phyloP scores from a whole-genome alignment of 257 asterid genomes.

The Plantago major region DNA sequence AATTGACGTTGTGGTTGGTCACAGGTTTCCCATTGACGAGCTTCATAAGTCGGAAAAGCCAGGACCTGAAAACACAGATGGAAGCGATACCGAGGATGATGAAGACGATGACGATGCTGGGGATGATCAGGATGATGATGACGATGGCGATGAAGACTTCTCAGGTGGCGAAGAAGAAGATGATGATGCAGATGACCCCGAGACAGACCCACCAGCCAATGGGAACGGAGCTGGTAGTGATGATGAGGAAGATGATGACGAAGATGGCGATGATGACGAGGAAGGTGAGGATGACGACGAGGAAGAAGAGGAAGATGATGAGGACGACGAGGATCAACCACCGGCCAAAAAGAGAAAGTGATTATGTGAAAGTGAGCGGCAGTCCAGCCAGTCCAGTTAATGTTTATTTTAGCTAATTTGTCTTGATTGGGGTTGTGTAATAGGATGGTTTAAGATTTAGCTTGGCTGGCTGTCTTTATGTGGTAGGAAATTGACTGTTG shows the following conservation, averaged over 20 bases:
- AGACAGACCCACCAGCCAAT: constrained; percentile 48
- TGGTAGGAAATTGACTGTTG: constrained; percentile 41
- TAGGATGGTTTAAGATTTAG: constrained; percentile 31
- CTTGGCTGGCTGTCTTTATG: constrained; percentile 26
- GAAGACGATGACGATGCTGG: constrained; percentile 61
- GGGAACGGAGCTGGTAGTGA: constrained; percentile 66
- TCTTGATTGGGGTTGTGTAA: constrained; percentile 49
- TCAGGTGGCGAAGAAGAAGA: constrained; percentile 76
- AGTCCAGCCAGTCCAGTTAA: constrained; percentile 7
- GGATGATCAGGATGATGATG: constrained; percentile 37
- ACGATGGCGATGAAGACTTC: constrained; percentile 81
- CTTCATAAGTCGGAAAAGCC: constrained; percentile 40
- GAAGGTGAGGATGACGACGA: constrained; percentile 43
- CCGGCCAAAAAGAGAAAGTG: constrained; percentile 90
- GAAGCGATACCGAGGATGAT: constrained; percentile 63
- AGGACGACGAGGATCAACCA: constrained; percentile 80
- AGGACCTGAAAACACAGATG: constrained; percentile 57
- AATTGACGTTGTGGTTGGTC: background rate
- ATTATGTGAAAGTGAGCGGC: constrained; percentile 17
- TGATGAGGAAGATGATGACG: constrained; percentile 41
- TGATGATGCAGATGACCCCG: constrained; percentile 62
- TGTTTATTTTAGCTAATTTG: constrained; percentile 19
- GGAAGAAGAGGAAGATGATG: constrained; percentile 50
- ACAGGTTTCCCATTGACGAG: constrained; percentile 61
- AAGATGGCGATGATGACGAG: constrained; percentile 32